Conservation (phyloP, 1,139 yeast genomes). For the Geotrichum cucujoidarum region DNA sequence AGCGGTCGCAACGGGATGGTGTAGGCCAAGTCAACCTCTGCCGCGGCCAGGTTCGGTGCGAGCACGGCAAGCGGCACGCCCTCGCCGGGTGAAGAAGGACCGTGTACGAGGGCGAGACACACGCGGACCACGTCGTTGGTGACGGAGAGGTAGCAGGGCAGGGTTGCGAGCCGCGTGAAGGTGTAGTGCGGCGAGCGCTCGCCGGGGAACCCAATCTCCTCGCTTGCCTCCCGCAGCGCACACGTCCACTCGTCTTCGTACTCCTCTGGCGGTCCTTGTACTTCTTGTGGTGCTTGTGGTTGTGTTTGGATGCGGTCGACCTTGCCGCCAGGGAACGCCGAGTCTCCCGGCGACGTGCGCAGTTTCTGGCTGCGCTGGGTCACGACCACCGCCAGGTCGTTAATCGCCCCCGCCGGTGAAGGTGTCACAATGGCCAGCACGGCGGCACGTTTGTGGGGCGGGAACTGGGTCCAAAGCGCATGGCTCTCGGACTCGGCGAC, state of each 20-base stretch:
- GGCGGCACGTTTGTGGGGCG: slow-evolving; percentile 56
- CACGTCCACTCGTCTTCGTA: slow-evolving; percentile 66
- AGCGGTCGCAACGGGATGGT: slow-evolving; percentile 25
- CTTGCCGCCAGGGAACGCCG: slow-evolving; percentile 87
- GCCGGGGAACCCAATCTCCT: slow-evolving; percentile 68
- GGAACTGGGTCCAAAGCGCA: slow-evolving; percentile 48
- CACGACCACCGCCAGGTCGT: slow-evolving; percentile 65
- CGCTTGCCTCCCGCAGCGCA: slow-evolving; percentile 73
- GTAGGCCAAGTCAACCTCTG: slow-evolving; percentile 31
- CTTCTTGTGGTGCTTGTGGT: not conserved
- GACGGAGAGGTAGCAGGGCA: slow-evolving; percentile 72
- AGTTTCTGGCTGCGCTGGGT: slow-evolving; percentile 68
- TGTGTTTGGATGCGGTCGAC: slow-evolving; percentile 46
- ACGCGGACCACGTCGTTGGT: slow-evolving; percentile 77
- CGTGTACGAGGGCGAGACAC: slow-evolving; percentile 58
- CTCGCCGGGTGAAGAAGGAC: slow-evolving; percentile 19
- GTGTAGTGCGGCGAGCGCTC: slow-evolving; percentile 25
- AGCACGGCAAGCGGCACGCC: slow-evolving; percentile 19
- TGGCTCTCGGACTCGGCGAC: slow-evolving; percentile 3
- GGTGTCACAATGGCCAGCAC: slow-evolving; percentile 47
- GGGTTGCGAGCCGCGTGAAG: slow-evolving; percentile 48
- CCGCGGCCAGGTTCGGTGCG: slow-evolving; percentile 24
- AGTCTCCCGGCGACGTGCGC: slow-evolving; percentile 73
- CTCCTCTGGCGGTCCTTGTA: no score
- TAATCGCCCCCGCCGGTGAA: slow-evolving; percentile 40